A percentile compares a stretch with the other conserved stretches of the same genome.
phyloP scores from a whole-genome alignment of 2,329 filamentous ascomycete species.

The Aspergillus pseudotamarii region DNA sequence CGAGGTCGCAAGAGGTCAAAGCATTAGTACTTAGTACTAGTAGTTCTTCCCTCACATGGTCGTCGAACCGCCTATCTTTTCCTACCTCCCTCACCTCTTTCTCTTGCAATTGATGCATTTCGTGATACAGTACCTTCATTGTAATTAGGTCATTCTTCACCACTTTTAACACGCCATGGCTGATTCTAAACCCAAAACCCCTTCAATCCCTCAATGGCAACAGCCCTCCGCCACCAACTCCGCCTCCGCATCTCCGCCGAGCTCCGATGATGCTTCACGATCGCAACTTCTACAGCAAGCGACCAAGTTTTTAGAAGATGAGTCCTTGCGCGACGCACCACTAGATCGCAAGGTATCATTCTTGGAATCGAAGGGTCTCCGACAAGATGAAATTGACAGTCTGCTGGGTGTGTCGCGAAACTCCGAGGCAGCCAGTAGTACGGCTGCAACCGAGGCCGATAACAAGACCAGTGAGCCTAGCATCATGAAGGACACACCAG shows the following conservation, averaged over 20 bases:
- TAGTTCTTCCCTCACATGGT: neutral
- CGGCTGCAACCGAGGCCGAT: constrained; percentile 16
- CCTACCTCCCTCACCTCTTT: neutral
- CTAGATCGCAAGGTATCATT: constrained; percentile 76
- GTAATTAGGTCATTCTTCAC: neutral
- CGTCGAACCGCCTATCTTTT: neutral
- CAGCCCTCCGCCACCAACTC: constrained; percentile 32
- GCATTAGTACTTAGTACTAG: too few species aligned
- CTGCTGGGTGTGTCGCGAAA: constrained; percentile 57
- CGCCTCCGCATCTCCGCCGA: constrained; percentile 27
- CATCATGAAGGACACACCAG: constrained; percentile 4
- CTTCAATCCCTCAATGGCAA: constrained; percentile 47
- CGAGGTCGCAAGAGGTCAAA: neutral
- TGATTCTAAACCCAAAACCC: constrained; percentile 33
- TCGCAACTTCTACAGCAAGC: constrained; percentile 65
- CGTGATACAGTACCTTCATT: neutral
- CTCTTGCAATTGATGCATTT: constrained; percentile 11
- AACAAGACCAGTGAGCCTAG: constrained; percentile 7
- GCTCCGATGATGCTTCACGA: constrained; percentile 32
- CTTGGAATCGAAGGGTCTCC: constrained; percentile 74
- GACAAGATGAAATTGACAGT: constrained; percentile 66
- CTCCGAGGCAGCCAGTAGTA: constrained; percentile 26
- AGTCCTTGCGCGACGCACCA: constrained; percentile 68
- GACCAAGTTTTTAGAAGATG: constrained; percentile 73
- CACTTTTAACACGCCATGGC: constrained; percentile 31